Conservation (phyloP, 257 asterid species). For the Ilex aquifolium region DNA sequence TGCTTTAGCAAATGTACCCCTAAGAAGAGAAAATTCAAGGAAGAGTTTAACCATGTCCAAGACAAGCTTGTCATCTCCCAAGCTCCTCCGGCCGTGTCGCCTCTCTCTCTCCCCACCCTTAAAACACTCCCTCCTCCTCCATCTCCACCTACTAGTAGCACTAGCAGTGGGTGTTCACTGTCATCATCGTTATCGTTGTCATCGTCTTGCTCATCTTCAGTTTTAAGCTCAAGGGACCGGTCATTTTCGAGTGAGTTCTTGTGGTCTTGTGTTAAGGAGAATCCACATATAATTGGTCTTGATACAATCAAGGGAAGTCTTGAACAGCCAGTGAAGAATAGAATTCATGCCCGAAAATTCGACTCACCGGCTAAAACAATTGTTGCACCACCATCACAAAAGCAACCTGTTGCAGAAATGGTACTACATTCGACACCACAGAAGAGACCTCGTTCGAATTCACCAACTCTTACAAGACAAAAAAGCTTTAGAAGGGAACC, state of each 20-base stretch:
- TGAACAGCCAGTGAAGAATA: slow-evolving; percentile 2
- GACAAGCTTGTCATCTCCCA: slow-evolving; percentile 62
- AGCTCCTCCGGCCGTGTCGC: slow-evolving; percentile 25
- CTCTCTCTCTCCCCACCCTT: slow-evolving; percentile 3
- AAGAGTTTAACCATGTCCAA: slow-evolving; percentile 28
- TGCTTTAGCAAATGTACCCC: slow-evolving; percentile 78
- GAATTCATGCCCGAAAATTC: slow-evolving; percentile 8
- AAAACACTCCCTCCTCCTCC: slow-evolving; percentile 42
- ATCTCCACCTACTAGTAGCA: slow-evolving; percentile 17
- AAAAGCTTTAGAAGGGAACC: slow-evolving; percentile 58
- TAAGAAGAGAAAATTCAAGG: slow-evolving; percentile 38
- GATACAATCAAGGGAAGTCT: slow-evolving; percentile 11
- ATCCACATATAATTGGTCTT: slow-evolving; percentile 39
- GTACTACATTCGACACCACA: slow-evolving; percentile 25
- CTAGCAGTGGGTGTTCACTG: slow-evolving; percentile 18
- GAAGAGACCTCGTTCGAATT: slow-evolving; percentile 53
- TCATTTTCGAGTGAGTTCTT: slow-evolving; percentile 62
- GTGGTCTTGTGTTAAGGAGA: slow-evolving; percentile 54
- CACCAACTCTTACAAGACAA: slow-evolving; percentile 52
- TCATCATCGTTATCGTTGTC: slow-evolving; percentile 22
- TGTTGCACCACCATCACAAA: slow-evolving; percentile 14
- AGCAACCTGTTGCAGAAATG: slow-evolving; percentile 25
- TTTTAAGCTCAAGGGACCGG: slow-evolving; percentile 35
- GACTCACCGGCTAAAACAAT: background rate
- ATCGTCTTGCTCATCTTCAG: slow-evolving; percentile 26